These are phyloP conservation scores for Afroboletus lepidellus DNA, from an alignment of 1,284 basidiomycete species.

Conservation along the genomic window DNA sequence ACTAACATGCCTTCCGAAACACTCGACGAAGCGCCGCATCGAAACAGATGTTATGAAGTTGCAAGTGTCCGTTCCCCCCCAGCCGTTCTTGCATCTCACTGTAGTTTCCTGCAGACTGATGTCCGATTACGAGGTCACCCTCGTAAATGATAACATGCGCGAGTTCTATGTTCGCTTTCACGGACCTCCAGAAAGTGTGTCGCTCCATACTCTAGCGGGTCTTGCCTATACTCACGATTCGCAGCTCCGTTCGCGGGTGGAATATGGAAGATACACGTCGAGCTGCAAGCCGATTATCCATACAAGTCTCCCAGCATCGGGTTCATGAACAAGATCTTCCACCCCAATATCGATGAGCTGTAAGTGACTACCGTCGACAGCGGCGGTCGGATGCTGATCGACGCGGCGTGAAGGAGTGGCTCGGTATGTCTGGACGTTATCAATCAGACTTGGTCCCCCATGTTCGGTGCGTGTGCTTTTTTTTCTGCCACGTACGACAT, in stretches of 20 bases:
- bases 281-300: slow-evolving; percentile 98
- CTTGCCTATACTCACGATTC: slow-evolving; percentile 10
- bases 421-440: slow-evolving; percentile 97
- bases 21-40: slow-evolving; percentile 83
- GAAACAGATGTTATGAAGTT: slow-evolving; percentile 99
- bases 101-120: slow-evolving; percentile 64
- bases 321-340: slow-evolving; percentile 99
- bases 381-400: slow-evolving; percentile 2
- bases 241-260: slow-evolving; percentile 93
- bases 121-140: slow-evolving; percentile 95
- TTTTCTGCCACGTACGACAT: not conserved
- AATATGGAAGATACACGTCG: slow-evolving; percentile 99
- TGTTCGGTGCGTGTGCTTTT: slow-evolving; percentile 73
- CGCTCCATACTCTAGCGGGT: slow-evolving; percentile 4
- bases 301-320: slow-evolving; percentile 99
- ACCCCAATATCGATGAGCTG: slow-evolving; percentile 98
- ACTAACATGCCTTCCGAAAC: slow-evolving; percentile 23
- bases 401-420: slow-evolving; percentile 63
- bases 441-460: slow-evolving; percentile 99
- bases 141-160: slow-evolving; percentile 98
- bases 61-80: slow-evolving; percentile 48
- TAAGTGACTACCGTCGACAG: slow-evolving; percentile 39
- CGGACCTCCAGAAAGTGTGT: slow-evolving; percentile 92
- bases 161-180: slow-evolving; percentile 98
- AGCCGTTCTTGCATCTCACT: slow-evolving; percentile 13